These are phyloP conservation scores for Stentor roeselii DNA, from an alignment of 73 alveolate species.

Conservation along the genomic window DNA sequence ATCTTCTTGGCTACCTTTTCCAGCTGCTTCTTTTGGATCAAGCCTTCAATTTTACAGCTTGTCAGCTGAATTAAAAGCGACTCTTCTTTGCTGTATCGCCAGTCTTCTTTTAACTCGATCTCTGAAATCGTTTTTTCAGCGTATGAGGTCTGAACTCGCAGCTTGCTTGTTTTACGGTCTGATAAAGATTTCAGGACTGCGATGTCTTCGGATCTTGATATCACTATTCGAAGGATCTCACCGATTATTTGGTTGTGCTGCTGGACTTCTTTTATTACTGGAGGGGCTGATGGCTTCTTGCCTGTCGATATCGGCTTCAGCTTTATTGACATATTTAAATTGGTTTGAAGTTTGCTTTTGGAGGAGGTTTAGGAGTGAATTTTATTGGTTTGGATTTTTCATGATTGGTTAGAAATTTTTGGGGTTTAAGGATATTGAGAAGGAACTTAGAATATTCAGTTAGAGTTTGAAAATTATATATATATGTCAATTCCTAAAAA, in stretches of 20 bases:
- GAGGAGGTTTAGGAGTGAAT: no score
- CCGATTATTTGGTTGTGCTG: constrained; percentile 5
- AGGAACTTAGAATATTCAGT: no score
- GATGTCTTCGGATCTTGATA: constrained; percentile 26
- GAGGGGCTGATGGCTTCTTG: neutral
- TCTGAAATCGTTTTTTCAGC: constrained; percentile 26
- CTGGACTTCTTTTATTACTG: neutral
- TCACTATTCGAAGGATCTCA: constrained; percentile 1
- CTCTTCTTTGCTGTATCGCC: constrained; percentile 25
- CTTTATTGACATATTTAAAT: neutral
- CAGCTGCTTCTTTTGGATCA: constrained; percentile 17
- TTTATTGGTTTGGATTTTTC: no score
- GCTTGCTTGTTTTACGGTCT: constrained; percentile 26
- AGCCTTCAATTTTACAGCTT: neutral
- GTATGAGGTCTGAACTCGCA: neutral
- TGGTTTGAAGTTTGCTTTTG: no score
- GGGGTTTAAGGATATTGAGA: no score
- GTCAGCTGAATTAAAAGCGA: neutral
- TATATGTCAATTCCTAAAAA: no score
- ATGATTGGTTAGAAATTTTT: no score
- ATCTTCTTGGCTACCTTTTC: constrained; percentile 21
- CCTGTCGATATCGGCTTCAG: neutral
- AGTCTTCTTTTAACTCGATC: constrained; percentile 11
- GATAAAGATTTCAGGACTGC: constrained; percentile 16
- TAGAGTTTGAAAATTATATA: no score